A percentile compares a stretch with the other conserved stretches of the same genome.
These are phyloP conservation scores for Podila verticillata DNA, from an alignment of 192 early-diverging fungal species.

Conservation along the genomic window DNA sequence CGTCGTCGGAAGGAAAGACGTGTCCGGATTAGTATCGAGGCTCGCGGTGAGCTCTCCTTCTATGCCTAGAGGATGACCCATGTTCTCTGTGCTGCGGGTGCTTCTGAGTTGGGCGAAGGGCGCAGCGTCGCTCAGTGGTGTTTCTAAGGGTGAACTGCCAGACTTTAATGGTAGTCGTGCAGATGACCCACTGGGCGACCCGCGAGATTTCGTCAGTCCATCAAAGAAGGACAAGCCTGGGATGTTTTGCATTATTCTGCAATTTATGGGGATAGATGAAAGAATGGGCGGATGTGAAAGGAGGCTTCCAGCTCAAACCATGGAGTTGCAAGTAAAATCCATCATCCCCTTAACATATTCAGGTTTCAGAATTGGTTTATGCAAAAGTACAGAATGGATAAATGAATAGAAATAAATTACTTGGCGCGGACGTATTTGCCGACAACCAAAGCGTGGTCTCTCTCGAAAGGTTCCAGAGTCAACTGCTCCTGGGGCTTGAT, in stretches of 20 bases:
- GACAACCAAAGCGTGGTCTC: constrained; percentile 98
- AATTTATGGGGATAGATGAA: background rate
- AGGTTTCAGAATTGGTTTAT: no score
- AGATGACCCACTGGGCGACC: background rate
- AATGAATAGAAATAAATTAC: constrained; percentile 39
- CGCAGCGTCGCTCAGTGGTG: constrained; percentile 29
- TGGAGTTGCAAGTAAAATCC: no score
- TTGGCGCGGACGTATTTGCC: constrained; percentile 81
- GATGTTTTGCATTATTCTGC: constrained; percentile 35
- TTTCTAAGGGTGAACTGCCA: constrained; percentile 11
- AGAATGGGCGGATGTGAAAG: no score
- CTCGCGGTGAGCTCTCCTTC: background rate
- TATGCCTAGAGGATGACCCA: background rate
- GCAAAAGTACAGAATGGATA: background rate
- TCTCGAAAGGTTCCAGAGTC: constrained; percentile 97
- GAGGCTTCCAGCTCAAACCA: no score
- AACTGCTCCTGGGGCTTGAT: constrained; percentile 96
- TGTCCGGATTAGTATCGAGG: background rate
- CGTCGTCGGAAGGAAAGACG: constrained; percentile 12
- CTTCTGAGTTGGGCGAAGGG: constrained; percentile 20
- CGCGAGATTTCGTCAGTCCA: constrained; percentile 29
- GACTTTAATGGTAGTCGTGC: background rate
- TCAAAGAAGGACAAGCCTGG: constrained; percentile 50
- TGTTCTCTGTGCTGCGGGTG: background rate
- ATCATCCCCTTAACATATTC: no score